phyloP scores from a whole-genome alignment of 768 basidiomycete species.

The Dentipellis sp. region DNA sequence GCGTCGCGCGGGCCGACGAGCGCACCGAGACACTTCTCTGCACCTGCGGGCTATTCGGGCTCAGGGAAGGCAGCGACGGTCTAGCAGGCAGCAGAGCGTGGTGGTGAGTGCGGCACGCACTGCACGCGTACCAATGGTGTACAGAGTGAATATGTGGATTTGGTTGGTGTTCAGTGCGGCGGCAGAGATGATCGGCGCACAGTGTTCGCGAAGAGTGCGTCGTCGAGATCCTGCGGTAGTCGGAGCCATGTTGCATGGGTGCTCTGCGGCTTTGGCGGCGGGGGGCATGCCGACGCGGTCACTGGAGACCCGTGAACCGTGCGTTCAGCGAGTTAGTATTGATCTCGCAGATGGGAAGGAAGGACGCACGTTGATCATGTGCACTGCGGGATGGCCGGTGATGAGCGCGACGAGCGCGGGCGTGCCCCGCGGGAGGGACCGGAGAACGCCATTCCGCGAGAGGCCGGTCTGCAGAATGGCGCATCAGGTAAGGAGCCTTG shows the following conservation, averaged over 20 bases:
- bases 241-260: conserved; percentile 19
- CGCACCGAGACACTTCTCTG: conserved; percentile 25
- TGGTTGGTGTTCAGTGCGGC: conserved; percentile 41
- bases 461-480: conserved; percentile 39
- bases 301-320: conserved; percentile 51
- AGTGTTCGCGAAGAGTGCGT: conserved; percentile 44
- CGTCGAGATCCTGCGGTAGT: conserved; percentile 38
- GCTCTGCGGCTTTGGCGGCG: conserved; percentile 43
- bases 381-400: conserved; percentile 44
- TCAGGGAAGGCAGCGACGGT: conserved; percentile 29
- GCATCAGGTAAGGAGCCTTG: background rate
- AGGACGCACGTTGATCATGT: conserved; percentile 39
- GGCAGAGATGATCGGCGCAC: conserved; percentile 38
- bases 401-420: conserved; percentile 38
- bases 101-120: conserved; percentile 27
- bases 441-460: conserved; percentile 49
- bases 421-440: conserved; percentile 37
- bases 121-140: conserved; percentile 41
- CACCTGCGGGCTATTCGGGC: conserved; percentile 31
- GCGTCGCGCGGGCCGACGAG: background rate
- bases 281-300: conserved; percentile 44
- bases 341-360: background rate
- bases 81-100: conserved; percentile 24
- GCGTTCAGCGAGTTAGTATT: background rate
- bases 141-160: conserved; percentile 49